Evolutionary conservation across 768 basidiomycete species (phyloP).

Genomic region (Boletus sensibilis): DNA sequence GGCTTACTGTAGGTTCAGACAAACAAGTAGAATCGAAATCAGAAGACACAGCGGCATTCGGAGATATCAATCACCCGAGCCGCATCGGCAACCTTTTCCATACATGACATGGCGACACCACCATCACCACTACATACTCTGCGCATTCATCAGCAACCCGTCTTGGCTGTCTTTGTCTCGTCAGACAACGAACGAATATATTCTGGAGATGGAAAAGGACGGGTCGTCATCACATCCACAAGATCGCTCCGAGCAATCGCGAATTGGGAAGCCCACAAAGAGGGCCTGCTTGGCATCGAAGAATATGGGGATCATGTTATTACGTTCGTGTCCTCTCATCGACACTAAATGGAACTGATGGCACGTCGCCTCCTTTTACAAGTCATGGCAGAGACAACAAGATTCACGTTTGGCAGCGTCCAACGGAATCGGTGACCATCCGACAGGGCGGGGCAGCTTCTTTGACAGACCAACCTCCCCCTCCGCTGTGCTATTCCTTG

Average conservation of each 20-base stretch:
- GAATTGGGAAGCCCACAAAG: conserved; percentile 77
- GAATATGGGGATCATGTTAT: conserved; percentile 68
- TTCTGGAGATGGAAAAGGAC: conserved; percentile 81
- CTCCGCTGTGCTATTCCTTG: conserved; percentile 62
- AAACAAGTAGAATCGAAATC: no score
- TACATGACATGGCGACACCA: conserved; percentile 21
- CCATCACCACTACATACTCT: conserved; percentile 72
- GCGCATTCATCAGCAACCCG: conserved; percentile 64
- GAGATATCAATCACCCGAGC: no score
- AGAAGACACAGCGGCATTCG: no score
- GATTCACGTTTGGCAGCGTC: conserved; percentile 67
- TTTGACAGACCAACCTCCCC: conserved; percentile 46
- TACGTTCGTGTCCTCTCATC: conserved; percentile 57
- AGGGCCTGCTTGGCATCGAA: conserved; percentile 73
- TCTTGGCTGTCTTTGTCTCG: conserved; percentile 64
- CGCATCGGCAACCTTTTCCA: no score
- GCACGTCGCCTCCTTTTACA: not conserved
- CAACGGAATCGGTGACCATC: conserved; percentile 47
- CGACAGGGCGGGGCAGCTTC: conserved; percentile 57
- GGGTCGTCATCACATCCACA: conserved; percentile 75
- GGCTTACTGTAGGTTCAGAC: no score
- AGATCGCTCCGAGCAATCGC: conserved; percentile 69
- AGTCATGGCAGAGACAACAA: conserved; percentile 86
- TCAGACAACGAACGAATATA: conserved; percentile 77
- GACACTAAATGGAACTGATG: not conserved